Evolutionary conservation across 352 stramenopile genomes (phyloP), one percentile per base, ranked within the genome.

Genomic region (Phytophthora brassicae): DNA sequence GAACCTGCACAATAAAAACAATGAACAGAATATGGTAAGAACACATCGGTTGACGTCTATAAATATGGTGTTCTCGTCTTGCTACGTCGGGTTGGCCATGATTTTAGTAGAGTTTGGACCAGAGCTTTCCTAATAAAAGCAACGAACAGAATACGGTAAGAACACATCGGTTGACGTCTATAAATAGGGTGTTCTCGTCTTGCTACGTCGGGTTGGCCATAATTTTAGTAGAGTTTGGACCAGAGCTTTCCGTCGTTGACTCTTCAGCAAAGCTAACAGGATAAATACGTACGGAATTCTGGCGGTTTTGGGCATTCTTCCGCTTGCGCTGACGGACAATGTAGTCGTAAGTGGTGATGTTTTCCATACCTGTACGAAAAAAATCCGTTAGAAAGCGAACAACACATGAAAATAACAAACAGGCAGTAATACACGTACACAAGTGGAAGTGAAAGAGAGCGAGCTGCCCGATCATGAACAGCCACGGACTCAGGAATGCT

Each of bases 301-400:
- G 71, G 31, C 79, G 76, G 24, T 89, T 66, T 47, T 76, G 82
- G 16, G 77, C 75, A 58, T 84, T 79, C 60, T 88, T 83, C 52
- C 75, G 81, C 68, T 91, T 93, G 52, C 84, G 82, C 51, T 93
- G 81, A 20, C 72, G 84, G 20, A 95, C 85, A 69, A 95, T 95
- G 68, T 91, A 95, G 64, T 95, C 86, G 57, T 95, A 95, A 0
- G 86, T 95, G 12, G 86, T 95, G 45, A 90, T 84, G 53, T 90
- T 78, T 24, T 94, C 82, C 52, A 87, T 78, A 35, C 79, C 85
- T 95, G 46, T 2, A 63, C 16, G 29, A 38, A 20, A 38, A 3
- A 56, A 6, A 26, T 9, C n/a, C 3, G 11, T 59, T 31, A 62
- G 23, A 8, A 41, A 12, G 6, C 19, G 29, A 24, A 20, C 23